Evolutionary conservation across 2,329 filamentous ascomycete species (phyloP).

Genomic region (Pseudohalonectria lignicola): DNA sequence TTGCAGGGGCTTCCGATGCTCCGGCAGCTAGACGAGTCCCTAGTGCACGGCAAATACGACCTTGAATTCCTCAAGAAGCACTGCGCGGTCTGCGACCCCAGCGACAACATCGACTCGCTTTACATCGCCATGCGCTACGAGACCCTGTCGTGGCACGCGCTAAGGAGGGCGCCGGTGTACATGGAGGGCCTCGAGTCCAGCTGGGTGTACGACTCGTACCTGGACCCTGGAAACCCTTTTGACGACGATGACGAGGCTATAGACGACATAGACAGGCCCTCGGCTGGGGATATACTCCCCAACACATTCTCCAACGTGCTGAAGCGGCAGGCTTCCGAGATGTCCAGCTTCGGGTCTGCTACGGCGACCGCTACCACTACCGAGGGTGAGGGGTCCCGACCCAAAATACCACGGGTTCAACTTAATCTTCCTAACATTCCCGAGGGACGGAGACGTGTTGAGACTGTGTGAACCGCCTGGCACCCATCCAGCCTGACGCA

Average conservation of each 20-base stretch:
- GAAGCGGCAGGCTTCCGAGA: constrained; percentile 42
- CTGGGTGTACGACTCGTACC: constrained; percentile 38
- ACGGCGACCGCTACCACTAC: constrained; percentile 8
- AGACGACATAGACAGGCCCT: constrained; percentile 16
- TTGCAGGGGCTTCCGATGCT: constrained; percentile 48
- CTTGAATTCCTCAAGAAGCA: constrained; percentile 38
- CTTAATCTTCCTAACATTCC: constrained; percentile 24
- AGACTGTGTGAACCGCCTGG: constrained; percentile 7
- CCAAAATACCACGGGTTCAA: constrained; percentile 22
- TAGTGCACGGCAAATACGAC: constrained; percentile 33
- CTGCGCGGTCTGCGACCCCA: constrained; percentile 43
- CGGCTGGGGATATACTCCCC: constrained; percentile 35
- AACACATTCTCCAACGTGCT: constrained; percentile 21
- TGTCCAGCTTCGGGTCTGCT: constrained; percentile 32
- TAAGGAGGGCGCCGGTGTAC: constrained; percentile 35
- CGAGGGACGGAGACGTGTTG: constrained; percentile 24
- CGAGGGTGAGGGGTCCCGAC: constrained; percentile 13
- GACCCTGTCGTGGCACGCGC: constrained; percentile 43
- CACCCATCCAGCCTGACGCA: too few species aligned
- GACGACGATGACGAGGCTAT: constrained; percentile 18
- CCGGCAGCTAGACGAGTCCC: constrained; percentile 33
- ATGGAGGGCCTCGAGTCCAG: constrained; percentile 41
- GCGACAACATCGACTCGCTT: constrained; percentile 45
- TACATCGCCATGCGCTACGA: constrained; percentile 47
- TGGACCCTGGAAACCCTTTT: constrained; percentile 30